Conservation (phyloP, 345 rosid species). For the Citrus maxima region DNA sequence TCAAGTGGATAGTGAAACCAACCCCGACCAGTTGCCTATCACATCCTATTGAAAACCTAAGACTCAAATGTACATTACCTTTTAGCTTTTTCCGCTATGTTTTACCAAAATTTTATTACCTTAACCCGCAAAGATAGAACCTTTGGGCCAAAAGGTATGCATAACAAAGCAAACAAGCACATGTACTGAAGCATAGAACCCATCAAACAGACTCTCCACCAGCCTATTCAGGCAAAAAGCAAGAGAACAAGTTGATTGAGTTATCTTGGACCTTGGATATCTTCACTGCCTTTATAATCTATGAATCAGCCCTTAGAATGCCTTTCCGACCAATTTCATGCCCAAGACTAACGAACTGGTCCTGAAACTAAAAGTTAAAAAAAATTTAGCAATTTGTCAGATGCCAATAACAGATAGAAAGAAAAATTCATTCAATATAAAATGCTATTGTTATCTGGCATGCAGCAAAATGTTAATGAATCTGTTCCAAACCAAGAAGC, state of each 20-base stretch:
- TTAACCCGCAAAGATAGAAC: neutral
- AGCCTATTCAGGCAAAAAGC: slow-evolving; percentile 3
- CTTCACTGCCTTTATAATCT: slow-evolving; percentile 11
- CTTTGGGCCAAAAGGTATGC: slow-evolving; percentile 10
- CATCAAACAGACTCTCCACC: slow-evolving; percentile 10
- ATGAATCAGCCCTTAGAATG: slow-evolving; percentile 19
- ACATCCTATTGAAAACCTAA: neutral
- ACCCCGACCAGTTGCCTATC: neutral
- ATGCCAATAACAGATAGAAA: neutral
- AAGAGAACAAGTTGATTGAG: slow-evolving; percentile 1
- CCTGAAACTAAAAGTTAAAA: slow-evolving; percentile 14
- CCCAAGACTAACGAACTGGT: neutral
- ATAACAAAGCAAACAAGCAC: slow-evolving; percentile 23
- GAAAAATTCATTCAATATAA: neutral
- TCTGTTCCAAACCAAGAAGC: neutral
- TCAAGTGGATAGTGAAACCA: slow-evolving; percentile 6
- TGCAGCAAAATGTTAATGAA: neutral
- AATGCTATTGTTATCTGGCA: neutral
- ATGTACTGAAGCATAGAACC: slow-evolving; percentile 4
- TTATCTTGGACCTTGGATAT: slow-evolving; percentile 1
- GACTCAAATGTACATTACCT: slow-evolving; percentile 7
- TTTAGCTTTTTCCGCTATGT: neutral
- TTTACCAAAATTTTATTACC: slow-evolving; percentile 17
- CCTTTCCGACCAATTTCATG: slow-evolving; percentile 17
- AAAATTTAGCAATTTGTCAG: neutral